These are phyloP conservation scores for Boletus semigastroideus DNA, from an alignment of 1,284 basidiomycete species.

Conservation along the genomic window DNA sequence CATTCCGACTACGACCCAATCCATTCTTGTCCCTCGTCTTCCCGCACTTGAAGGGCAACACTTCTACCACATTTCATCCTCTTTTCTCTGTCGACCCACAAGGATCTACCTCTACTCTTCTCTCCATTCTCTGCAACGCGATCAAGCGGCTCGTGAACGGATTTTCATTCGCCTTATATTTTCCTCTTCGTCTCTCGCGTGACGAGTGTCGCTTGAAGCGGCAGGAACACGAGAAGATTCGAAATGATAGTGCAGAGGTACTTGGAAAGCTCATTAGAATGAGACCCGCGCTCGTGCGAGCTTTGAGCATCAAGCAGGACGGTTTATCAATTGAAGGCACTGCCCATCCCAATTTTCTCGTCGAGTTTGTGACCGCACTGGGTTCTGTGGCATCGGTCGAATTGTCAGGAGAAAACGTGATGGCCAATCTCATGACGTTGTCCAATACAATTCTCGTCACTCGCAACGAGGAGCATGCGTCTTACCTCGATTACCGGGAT, in stretches of 20 bases:
- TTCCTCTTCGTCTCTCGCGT: slow-evolving; percentile 43
- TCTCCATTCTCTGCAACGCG: slow-evolving; percentile 7
- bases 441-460: slow-evolving; percentile 20
- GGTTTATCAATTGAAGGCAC: not conserved
- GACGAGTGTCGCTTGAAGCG: slow-evolving; percentile 65
- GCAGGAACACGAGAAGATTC: slow-evolving; percentile 54
- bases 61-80: slow-evolving; percentile 10
- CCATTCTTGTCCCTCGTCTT: slow-evolving; percentile 57
- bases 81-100: slow-evolving; percentile 4
- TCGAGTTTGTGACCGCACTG: slow-evolving; percentile 20
- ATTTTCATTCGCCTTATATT: slow-evolving; percentile 16
- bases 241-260: slow-evolving; percentile 62
- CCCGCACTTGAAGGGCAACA: slow-evolving; percentile 48
- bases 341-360: slow-evolving; percentile 17
- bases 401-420: slow-evolving; percentile 9
- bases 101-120: slow-evolving; percentile 5
- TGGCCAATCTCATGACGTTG: slow-evolving; percentile 28
- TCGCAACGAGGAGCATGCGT: slow-evolving; percentile 33
- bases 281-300: slow-evolving; percentile 42
- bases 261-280: slow-evolving; percentile 59
- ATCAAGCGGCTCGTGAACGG: slow-evolving; percentile 14
- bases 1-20: slow-evolving; percentile 52
- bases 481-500: slow-evolving; percentile 34
- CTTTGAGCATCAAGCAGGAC: slow-evolving; percentile 20
- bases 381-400: slow-evolving; percentile 18